A percentile compares a stretch with the other conserved stretches of the same genome.
Evolutionary conservation across 1,139 yeast genomes (phyloP).

Genomic region (Pneumocystis oryctolagi): DNA sequence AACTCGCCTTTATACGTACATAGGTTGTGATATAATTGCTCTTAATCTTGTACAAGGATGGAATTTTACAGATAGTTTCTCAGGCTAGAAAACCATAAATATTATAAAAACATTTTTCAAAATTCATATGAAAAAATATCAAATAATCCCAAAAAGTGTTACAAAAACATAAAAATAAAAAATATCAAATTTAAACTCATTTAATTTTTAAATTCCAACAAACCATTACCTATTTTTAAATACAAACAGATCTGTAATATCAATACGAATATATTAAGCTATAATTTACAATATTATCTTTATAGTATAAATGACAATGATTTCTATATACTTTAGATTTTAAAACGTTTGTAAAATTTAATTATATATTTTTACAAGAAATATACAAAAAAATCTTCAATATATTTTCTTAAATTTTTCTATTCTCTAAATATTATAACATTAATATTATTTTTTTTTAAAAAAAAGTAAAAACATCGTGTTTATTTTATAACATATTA

Average conservation of each 20-base stretch:
- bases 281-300: neutral
- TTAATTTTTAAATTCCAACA: neutral
- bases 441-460: neutral
- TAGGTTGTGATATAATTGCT: slow-evolving; percentile 83
- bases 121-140: neutral
- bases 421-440: neutral
- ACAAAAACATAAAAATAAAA: neutral
- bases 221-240: neutral
- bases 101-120: neutral
- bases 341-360: neutral
- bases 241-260: neutral
- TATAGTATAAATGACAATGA: neutral
- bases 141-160: neutral
- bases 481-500: no score
- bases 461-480: no score
- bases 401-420: neutral
- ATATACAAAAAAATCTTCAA: neutral
- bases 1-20: slow-evolving; percentile 53
- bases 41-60: slow-evolving; percentile 50
- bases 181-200: neutral
- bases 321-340: neutral
- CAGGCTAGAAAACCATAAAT: neutral
- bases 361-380: neutral
- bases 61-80: slow-evolving; percentile 33
- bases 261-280: neutral